A percentile compares a stretch with the other conserved stretches of the same genome.
phyloP scores from a whole-genome alignment of 768 basidiomycete genomes.

The Macrolepiota albuminosa region DNA sequence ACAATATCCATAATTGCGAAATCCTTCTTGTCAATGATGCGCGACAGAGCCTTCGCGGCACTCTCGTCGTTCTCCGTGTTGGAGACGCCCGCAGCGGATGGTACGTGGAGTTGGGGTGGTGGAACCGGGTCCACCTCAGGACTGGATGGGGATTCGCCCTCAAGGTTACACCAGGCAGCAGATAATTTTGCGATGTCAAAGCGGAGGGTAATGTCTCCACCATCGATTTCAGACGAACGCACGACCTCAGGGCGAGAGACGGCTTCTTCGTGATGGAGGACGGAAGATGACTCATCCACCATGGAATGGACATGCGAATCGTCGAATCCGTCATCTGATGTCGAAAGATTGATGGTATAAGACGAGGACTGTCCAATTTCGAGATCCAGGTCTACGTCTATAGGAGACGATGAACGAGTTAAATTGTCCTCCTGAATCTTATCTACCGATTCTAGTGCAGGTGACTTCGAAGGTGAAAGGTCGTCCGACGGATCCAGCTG shows the following conservation, averaged over 20 bases:
- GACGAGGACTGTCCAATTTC: not conserved
- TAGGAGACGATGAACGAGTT: constrained; percentile 15
- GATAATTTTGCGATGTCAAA: constrained; percentile 31
- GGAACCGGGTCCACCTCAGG: not conserved
- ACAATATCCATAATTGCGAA: constrained; percentile 80
- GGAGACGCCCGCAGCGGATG: constrained; percentile 33
- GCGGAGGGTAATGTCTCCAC: constrained; percentile 22
- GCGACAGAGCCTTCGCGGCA: constrained; percentile 64
- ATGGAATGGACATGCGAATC: constrained; percentile 15
- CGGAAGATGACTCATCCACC: constrained; percentile 13
- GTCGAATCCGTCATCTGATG: constrained; percentile 17
- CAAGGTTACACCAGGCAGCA: constrained; percentile 16
- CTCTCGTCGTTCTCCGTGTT: constrained; percentile 46
- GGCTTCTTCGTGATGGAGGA: constrained; percentile 13
- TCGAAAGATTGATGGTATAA: constrained; percentile 16
- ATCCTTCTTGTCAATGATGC: constrained; percentile 84
- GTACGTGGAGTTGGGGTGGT: constrained; percentile 14
- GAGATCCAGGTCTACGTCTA: constrained; percentile 16
- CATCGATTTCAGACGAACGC: constrained; percentile 20
- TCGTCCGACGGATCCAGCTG: not conserved
- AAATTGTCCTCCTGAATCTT: no score
- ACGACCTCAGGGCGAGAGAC: constrained; percentile 37
- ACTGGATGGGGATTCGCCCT: not conserved
- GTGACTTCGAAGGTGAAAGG: not conserved
- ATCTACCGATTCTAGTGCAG: not conserved